Evolutionary conservation across 2,329 filamentous ascomycete species (phyloP).

Genomic region (Pezicula radicicola): DNA sequence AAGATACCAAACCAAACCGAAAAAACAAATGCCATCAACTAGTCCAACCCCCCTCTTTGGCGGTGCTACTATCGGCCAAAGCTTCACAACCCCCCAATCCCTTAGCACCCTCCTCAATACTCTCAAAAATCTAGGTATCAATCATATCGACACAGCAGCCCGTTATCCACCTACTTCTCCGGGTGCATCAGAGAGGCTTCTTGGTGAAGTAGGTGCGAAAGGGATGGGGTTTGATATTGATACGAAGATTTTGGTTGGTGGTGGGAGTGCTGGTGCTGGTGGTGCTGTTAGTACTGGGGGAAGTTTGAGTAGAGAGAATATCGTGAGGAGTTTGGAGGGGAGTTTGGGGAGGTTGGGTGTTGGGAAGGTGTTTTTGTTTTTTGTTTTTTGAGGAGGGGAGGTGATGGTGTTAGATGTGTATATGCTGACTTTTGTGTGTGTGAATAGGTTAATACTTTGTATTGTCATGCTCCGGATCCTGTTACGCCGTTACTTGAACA

Average conservation of each 20-base stretch:
- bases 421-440: no score
- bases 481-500: conserved; percentile 18
- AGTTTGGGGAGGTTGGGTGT: conserved; percentile 1
- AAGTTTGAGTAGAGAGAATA: neutral
- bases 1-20: no score
- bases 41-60: conserved; percentile 5
- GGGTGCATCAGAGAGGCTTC: conserved; percentile 4
- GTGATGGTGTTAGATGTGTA: no score
- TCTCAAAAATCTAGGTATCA: conserved; percentile 3
- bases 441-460: conserved; percentile 4
- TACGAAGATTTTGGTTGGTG: conserved; percentile 6
- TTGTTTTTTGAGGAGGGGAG: no score
- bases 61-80: neutral
- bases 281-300: neutral
- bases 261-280: no score
- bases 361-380: neutral
- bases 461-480: conserved; percentile 14
- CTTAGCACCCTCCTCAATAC: neutral
- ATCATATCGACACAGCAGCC: conserved; percentile 7
- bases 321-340: neutral
- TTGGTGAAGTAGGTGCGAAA: conserved; percentile 3
- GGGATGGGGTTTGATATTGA: conserved; percentile 5
- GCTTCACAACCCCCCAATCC: neutral
- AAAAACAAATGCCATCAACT: neutral
- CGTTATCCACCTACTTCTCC: conserved; percentile 5